These are phyloP conservation scores for Phytophthora kernoviae DNA, from an alignment of 352 stramenopile genomes.

Conservation along the genomic window DNA sequence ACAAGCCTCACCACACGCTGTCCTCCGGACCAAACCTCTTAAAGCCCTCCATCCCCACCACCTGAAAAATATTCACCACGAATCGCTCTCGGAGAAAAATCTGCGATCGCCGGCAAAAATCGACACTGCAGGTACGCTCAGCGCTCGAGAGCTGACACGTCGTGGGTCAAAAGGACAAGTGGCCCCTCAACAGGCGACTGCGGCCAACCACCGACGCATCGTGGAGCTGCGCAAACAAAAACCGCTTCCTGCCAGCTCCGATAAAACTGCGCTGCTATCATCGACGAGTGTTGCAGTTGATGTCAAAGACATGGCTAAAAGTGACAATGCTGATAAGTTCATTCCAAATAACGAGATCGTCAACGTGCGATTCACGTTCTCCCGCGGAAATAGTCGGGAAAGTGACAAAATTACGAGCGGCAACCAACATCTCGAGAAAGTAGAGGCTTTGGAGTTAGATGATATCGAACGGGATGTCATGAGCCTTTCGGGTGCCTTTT, in stretches of 20 bases:
- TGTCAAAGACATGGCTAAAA: not conserved
- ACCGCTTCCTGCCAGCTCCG: not conserved
- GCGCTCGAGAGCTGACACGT: constrained; percentile 2
- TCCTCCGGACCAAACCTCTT: constrained; percentile 30
- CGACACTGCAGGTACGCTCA: constrained; percentile 9
- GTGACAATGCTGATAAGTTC: constrained; percentile 1
- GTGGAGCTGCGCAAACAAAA: constrained; percentile 58
- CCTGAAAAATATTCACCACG: constrained; percentile 8
- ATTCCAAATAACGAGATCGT: constrained; percentile 48
- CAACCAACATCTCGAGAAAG: constrained; percentile 4
- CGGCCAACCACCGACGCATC: constrained; percentile 63
- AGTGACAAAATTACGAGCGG: not conserved
- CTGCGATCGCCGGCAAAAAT: constrained; percentile 1
- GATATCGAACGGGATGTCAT: constrained; percentile 21
- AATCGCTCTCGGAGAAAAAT: constrained; percentile 12
- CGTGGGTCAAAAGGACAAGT: constrained; percentile 20
- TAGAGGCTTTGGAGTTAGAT: constrained; percentile 11
- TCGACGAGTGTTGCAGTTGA: not conserved
- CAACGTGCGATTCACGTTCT: constrained; percentile 66
- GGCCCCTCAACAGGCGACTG: constrained; percentile 26
- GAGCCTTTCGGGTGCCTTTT: constrained; percentile 51
- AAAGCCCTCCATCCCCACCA: constrained; percentile 24
- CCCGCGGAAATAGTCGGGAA: constrained; percentile 26
- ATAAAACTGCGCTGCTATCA: not conserved
- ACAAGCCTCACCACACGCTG: constrained; percentile 50